phyloP scores from a whole-genome alignment of 306 rosid genomes.

The Geum urbanum region DNA sequence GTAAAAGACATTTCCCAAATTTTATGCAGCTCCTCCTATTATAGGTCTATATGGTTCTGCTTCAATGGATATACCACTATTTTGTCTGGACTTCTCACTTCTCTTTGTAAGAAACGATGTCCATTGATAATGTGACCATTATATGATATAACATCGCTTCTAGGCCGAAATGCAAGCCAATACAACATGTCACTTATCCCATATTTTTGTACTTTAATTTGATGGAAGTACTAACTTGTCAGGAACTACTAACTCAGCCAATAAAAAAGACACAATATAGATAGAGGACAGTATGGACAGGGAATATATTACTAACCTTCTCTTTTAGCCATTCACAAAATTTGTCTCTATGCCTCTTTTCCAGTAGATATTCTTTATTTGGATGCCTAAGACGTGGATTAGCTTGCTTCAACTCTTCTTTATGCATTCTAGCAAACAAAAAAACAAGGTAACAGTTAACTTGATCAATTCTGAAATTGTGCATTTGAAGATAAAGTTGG shows the following conservation, averaged over 20 bases:
- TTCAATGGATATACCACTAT: not conserved
- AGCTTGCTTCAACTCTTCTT: not conserved
- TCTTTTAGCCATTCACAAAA: not conserved
- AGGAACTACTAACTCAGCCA: no score
- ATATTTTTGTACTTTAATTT: not conserved
- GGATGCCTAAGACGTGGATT: not conserved
- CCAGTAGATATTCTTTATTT: not conserved
- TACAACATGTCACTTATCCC: not conserved
- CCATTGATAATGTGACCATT: not conserved
- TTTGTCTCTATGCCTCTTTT: not conserved
- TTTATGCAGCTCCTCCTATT: no score
- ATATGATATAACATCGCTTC: not conserved
- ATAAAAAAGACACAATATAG: no score
- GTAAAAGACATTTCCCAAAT: not conserved
- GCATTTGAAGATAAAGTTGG: no score
- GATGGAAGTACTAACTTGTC: not conserved
- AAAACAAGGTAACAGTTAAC: not conserved
- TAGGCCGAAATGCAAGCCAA: constrained; percentile 3
- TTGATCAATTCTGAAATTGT: no score
- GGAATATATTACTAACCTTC: not conserved
- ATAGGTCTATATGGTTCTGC: not conserved
- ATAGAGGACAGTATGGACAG: no score
- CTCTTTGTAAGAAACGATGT: not conserved
- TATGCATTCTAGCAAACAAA: not conserved
- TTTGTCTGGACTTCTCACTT: not conserved